phyloP scores from a whole-genome alignment of 192 early-diverging fungal genomes.

The Kickxella alabastrina region DNA sequence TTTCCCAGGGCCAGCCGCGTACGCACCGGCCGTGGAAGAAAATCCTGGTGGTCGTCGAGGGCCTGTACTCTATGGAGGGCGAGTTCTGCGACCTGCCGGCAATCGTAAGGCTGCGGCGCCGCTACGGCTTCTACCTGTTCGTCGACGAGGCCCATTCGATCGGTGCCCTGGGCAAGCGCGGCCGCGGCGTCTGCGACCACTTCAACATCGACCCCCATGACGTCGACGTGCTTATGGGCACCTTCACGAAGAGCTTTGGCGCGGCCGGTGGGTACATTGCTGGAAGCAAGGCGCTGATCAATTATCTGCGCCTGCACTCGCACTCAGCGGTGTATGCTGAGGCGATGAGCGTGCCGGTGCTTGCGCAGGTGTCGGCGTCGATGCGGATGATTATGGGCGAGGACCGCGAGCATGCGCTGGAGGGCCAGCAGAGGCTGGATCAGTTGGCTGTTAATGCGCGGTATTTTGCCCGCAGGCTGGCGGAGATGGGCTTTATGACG shows the following conservation, averaged over 20 bases:
- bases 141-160: conserved; percentile 98
- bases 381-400: conserved; percentile 94
- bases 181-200: conserved; percentile 95
- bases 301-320: conserved; percentile 72
- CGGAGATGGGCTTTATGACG: conserved; percentile 90
- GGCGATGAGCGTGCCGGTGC: conserved; percentile 76
- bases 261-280: conserved; percentile 95
- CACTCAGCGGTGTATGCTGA: conserved; percentile 91
- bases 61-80: conserved; percentile 98
- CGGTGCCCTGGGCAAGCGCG: conserved; percentile 89
- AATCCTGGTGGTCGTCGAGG: conserved; percentile 94
- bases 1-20: conserved; percentile 93
- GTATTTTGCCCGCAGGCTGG: conserved; percentile 76
- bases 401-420: conserved; percentile 67
- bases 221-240: conserved; percentile 95
- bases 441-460: conserved; percentile 81
- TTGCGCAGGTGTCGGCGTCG: conserved; percentile 86
- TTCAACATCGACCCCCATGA: conserved; percentile 85
- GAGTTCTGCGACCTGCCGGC: conserved; percentile 84
- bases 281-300: conserved; percentile 67
- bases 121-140: conserved; percentile 95
- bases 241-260: conserved; percentile 97
- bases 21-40: conserved; percentile 99
- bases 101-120: conserved; percentile 80
- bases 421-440: conserved; percentile 79